Evolutionary conservation across 768 basidiomycete genomes (phyloP), one percentile per base, ranked within the genome.

Genomic region (Trametes cingulata): DNA sequence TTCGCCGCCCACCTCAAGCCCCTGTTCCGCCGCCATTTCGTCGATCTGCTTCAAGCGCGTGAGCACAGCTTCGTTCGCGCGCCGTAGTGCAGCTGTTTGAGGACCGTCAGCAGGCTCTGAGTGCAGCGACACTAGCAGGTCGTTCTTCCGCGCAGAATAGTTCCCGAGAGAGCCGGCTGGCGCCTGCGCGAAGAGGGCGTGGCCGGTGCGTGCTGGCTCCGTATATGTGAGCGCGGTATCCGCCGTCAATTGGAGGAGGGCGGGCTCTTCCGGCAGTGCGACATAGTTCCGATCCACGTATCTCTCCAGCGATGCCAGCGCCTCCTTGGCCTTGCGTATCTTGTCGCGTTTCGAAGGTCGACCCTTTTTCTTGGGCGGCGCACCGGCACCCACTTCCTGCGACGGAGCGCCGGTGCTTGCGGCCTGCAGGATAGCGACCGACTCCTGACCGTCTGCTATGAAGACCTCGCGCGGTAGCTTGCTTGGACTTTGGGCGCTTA

Each of bases 401-500:
- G 39, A 39, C 17, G 17, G 40, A 2, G 25, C 50, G 17, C 25
- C 41, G 13, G 50, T 10, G 13, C 46, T 35, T 24, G 45, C 24
- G 5, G 55, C 48, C 20, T 55, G 74, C 2, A 56, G 47, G 12
- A 68, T 55, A 22, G 71, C 61, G 2, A 63, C 62, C 36, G 68
- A 60, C 4, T 69, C 58, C 3, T 54, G 68, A 0, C 47, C 67
- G 25, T 80, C 80, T 61, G 77, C 77, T 1, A 79, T 70, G 55
- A 83, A 83, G n/a, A 84, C 73, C 65, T 91, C 90, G 24, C 89
- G 81, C 17, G 91, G 91, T 6, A 93, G 74, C 24, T 73, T 73
- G n/a, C 85, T 79, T 3, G 90, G 90, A 66, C 82, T 85, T 67
- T 82, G 74, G 0, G 88, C 74, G 24, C 74, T 72, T 9, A 81